These are phyloP conservation scores for Suillus weaverae DNA, from an alignment of 768 basidiomycete genomes.

Conservation along the genomic window DNA sequence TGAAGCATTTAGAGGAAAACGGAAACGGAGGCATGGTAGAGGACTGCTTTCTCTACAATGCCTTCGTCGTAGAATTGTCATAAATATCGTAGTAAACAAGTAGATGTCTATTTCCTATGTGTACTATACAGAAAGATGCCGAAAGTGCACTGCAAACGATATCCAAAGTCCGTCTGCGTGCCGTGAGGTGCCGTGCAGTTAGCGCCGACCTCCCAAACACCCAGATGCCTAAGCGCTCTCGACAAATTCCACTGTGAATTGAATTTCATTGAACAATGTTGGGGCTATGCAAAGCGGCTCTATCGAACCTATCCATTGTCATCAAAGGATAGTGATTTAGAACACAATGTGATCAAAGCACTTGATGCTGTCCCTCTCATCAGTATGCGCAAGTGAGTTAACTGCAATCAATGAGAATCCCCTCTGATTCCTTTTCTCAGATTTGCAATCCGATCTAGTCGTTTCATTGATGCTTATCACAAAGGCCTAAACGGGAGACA, in stretches of 20 bases:
- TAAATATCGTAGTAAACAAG: background rate
- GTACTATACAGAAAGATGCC: background rate
- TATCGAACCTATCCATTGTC: constrained; percentile 32
- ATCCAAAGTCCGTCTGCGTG: background rate
- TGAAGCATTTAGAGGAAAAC: background rate
- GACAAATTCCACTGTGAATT: constrained; percentile 8
- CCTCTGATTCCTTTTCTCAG: background rate
- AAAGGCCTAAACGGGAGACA: constrained; percentile 12
- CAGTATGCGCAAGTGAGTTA: constrained; percentile 28
- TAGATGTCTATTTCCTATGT: background rate
- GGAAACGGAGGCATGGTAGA: background rate
- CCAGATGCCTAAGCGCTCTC: background rate
- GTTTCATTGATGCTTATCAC: constrained; percentile 6
- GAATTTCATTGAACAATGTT: constrained; percentile 30
- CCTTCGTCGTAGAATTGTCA: background rate
- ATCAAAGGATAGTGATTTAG: constrained; percentile 32
- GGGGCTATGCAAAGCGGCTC: constrained; percentile 35
- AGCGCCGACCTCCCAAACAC: background rate
- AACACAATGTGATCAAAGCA: constrained; percentile 30
- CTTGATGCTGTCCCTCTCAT: constrained; percentile 31
- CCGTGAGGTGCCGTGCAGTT: background rate
- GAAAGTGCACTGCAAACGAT: background rate
- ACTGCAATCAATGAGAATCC: background rate
- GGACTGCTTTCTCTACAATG: background rate
- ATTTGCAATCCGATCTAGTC: background rate